Evolutionary conservation across 1,284 basidiomycete genomes (phyloP).

Genomic region (Inonotus hispidus): DNA sequence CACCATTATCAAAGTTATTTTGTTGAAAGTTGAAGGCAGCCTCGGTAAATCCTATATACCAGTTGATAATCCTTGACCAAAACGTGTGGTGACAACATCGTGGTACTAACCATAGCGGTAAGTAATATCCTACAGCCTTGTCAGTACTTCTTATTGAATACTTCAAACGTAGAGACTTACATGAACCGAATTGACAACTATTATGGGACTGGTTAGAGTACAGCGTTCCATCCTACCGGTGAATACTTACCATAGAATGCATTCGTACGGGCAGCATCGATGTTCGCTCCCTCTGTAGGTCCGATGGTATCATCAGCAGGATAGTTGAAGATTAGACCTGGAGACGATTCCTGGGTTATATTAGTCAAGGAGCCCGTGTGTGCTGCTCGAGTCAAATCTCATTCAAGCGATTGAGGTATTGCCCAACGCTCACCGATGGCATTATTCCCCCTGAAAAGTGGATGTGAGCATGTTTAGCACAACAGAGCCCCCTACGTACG

Average conservation of each 20-base stretch:
- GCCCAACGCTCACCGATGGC: background rate
- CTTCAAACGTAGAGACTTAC: background rate
- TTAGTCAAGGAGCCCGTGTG: slow-evolving; percentile 31
- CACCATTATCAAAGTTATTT: slow-evolving; percentile 39
- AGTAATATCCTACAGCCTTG: slow-evolving; percentile 41
- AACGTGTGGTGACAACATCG: too few species aligned
- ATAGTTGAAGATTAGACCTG: slow-evolving; percentile 37
- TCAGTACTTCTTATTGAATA: background rate
- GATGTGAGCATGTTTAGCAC: too few species aligned
- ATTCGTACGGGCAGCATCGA: slow-evolving; percentile 44
- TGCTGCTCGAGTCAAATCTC: slow-evolving; percentile 16
- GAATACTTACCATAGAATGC: slow-evolving; percentile 36
- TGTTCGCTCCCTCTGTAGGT: slow-evolving; percentile 32
- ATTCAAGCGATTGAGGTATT: background rate
- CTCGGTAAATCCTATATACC: slow-evolving; percentile 29
- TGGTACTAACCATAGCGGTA: slow-evolving; percentile 30
- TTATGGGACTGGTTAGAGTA: background rate
- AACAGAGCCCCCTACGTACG: background rate
- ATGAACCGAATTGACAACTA: slow-evolving; percentile 4
- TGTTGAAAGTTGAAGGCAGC: slow-evolving; percentile 42
- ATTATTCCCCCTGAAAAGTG: background rate
- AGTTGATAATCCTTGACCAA: too few species aligned
- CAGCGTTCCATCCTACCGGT: background rate
- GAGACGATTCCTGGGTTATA: slow-evolving; percentile 29
- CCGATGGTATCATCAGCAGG: slow-evolving; percentile 24